Base-by-base conservation (phyloP, 2,329 filamentous ascomycete genomes). In the Scytalidium lignicola region DNA sequence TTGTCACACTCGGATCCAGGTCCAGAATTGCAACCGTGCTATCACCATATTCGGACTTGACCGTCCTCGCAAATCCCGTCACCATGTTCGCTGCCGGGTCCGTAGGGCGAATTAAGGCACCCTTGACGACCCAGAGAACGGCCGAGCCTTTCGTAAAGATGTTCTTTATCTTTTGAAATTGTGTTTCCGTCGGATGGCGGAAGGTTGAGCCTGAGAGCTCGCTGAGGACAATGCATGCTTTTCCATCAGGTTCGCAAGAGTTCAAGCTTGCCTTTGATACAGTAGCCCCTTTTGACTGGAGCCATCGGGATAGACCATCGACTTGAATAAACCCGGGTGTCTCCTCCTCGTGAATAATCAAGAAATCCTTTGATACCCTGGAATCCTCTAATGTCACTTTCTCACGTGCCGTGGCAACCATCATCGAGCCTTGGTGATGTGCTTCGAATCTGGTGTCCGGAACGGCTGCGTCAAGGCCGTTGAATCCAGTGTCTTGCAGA, bases 141-240 rank as follows among this genome's bases (percentile, higher is more conserved):
- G 69, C 65, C 15, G 64, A 66, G 1, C 70, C 62, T 1, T 46
- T 47, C 3, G 59, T 55, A 2, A 74, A 58, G 15, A 81, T 56
- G 0, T 56, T 53, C 22, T 72, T 67, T 22, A 81, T 67, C 1
- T 56, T 39, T 0, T 64, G 46, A 51, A 77, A 81, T 3, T 68
- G 58, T 0, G 55, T 10, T 9, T 68, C 57, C 2, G 55, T 56
- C 65, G 76, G 73, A 28, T 61, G 49, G 51, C 71, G 73, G 22
- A 78, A 18, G 3, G 61, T 13, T n/a, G 58, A 51, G 2, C 55
- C 40, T 2, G 64, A 57, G 19, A 71, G 60, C 42, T 80, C 77
- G 1, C 76, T 58, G 0, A 80, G 65, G 1, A 76, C 75, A 6
- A 81, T 63, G 20, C 72, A 67, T 2, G 70, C 43, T 23, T 56